Evolutionary conservation across 2,329 filamentous ascomycete genomes (phyloP), one percentile per base, ranked within the genome.

Genomic region (Penicillium sumatraense): DNA sequence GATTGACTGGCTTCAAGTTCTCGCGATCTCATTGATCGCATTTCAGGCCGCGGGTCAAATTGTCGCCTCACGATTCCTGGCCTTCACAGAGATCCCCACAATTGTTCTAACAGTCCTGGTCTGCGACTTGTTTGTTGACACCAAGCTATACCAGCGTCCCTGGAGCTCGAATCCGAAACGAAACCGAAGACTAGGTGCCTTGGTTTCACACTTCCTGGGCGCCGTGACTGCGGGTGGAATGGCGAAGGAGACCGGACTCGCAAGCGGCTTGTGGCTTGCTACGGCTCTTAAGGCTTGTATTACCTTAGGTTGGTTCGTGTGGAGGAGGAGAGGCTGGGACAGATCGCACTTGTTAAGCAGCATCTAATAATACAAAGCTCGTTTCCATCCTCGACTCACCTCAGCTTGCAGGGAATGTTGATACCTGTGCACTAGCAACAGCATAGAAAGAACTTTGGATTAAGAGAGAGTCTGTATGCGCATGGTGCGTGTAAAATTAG

Each of bases 11-110:
- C 49, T 60, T 27, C 61, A 67, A 49, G 50, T 70, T n/a, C 46
- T 70, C 4, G 66, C 72, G 3, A 65, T 74, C 24, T 53, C 63
- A 7, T 49, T 74, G 0, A 61, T 74, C 3, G 63, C 69, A 14
- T 72, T 74, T 50, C 68, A 73, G 56, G 63, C 69, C 4, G 68
- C 66, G 0, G 72, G 72, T 7, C 71, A 73, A 46, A 69, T 73
- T 20, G 64, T 68, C 18, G 62, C 71, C 8, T 68, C 66, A 9
- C 63, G 71, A 5, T 52, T 69, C 14, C 57, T 74, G 18, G 54
- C 54, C 2, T 57, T 69, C 24, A 59, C 68, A 16, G 72, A 74
- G 49, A 61, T 74, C 31, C 71, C 72, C 4, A 73, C 69, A 5
- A 65, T 73, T 3, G 71, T 73, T 5, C 57, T 74, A 20, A 74